Conservation (phyloP, 345 rosid species). For the Trapa incisa region DNA sequence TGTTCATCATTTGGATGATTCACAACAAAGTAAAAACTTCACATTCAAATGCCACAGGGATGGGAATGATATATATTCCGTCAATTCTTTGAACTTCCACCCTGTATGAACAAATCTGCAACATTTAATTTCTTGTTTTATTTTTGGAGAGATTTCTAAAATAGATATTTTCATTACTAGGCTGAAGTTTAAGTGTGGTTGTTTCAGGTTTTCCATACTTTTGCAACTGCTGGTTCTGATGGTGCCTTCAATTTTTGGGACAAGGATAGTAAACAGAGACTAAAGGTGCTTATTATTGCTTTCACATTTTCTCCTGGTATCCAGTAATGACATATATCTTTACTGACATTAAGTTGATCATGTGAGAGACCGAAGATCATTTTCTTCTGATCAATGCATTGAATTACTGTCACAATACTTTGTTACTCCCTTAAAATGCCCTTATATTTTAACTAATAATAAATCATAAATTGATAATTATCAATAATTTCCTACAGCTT, state of each 20-base stretch:
- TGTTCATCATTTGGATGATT: constrained; percentile 92
- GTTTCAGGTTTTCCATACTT: constrained; percentile 77
- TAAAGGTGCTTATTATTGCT: constrained; percentile 39
- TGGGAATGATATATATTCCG: constrained; percentile 71
- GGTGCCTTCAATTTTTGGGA: constrained; percentile 99
- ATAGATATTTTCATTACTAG: too few species aligned
- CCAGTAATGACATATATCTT: too few species aligned
- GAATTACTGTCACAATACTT: too few species aligned
- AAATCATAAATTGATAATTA: too few species aligned
- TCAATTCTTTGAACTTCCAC: constrained; percentile 85
- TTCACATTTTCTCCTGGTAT: too few species aligned
- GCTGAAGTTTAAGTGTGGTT: neutral
- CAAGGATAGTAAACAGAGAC: constrained; percentile 98
- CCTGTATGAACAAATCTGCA: constrained; percentile 33
- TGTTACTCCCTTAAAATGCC: too few species aligned
- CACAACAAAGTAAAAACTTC: constrained; percentile 69
- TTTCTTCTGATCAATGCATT: too few species aligned
- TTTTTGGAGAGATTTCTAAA: too few species aligned
- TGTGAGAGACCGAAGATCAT: too few species aligned
- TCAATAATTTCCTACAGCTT: too few species aligned
- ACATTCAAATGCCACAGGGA: constrained; percentile 98
- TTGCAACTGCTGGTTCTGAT: constrained; percentile 99
- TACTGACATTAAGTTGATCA: neutral
- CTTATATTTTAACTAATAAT: too few species aligned
- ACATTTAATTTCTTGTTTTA: neutral